Conservation (phyloP, 2,329 filamentous ascomycete genomes). For the Calonectria hongkongensis region DNA sequence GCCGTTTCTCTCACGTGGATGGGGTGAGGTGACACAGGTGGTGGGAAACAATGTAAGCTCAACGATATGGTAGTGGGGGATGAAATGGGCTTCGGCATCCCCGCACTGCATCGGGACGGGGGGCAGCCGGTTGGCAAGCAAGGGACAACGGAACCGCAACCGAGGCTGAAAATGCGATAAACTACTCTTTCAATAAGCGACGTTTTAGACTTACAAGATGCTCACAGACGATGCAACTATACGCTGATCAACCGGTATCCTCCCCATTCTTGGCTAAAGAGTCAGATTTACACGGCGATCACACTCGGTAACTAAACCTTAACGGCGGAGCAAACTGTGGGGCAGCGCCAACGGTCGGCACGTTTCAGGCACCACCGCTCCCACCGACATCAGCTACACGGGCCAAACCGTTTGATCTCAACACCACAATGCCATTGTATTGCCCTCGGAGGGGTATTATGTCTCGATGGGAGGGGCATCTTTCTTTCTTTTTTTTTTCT, state of each 20-base stretch:
- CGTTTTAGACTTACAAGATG: not conserved
- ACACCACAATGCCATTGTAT: constrained; percentile 10
- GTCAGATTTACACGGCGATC: constrained; percentile 21
- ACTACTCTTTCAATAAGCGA: not conserved
- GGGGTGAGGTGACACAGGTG: too few relatives aligned
- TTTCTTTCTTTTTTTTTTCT: not conserved
- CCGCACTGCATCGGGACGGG: not conserved
- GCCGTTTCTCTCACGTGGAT: not conserved
- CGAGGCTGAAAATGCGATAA: constrained; percentile 4
- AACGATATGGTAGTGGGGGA: not conserved
- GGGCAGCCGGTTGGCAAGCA: not conserved
- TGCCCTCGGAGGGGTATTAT: not conserved
- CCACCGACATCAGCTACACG: constrained; percentile 28
- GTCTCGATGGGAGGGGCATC: not conserved
- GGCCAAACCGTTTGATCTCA: constrained; percentile 6
- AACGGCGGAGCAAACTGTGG: constrained; percentile 18
- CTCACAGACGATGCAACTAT: not conserved
- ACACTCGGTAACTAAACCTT: constrained; percentile 31
- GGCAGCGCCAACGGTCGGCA: not conserved
- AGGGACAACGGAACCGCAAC: not conserved
- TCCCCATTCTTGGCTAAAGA: constrained; percentile 8
- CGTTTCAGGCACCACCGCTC: constrained; percentile 38
- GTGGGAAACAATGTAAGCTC: too few relatives aligned
- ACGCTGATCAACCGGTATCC: not conserved
- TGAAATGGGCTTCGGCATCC: not conserved